Conservation (phyloP, 306 rosid genomes). For the Ceratonia siliqua region DNA sequence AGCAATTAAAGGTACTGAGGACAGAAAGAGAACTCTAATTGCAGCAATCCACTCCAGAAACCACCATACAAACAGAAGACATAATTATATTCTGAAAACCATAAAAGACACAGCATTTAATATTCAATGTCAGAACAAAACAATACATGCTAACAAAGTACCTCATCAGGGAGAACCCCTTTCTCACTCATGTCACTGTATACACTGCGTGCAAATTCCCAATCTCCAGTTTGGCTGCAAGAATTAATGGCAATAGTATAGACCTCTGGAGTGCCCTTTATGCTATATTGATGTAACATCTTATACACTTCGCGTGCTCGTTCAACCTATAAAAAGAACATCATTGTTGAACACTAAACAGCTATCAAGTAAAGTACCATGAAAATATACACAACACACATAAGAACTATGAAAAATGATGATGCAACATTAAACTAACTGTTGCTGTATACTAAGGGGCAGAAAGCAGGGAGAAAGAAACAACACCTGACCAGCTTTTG, state of each 20-base stretch:
- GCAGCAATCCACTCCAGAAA: constrained; percentile 31
- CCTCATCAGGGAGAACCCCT: constrained; percentile 91
- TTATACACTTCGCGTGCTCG: constrained; percentile 80
- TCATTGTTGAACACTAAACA: constrained; percentile 14
- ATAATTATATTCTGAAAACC: constrained; percentile 17
- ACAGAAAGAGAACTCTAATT: constrained; percentile 22
- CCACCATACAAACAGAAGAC: constrained; percentile 20
- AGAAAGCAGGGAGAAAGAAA: constrained; percentile 18
- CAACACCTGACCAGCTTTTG: constrained; percentile 87
- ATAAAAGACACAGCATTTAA: constrained; percentile 9
- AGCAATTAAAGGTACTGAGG: constrained; percentile 29
- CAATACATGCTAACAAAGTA: constrained; percentile 29
- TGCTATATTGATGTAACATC: constrained; percentile 66
- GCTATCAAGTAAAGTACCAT: constrained; percentile 24
- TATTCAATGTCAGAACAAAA: not conserved
- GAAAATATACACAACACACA: constrained; percentile 7
- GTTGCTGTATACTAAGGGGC: not conserved
- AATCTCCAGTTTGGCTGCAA: constrained; percentile 86
- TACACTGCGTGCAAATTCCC: constrained; percentile 77
- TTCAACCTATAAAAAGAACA: constrained; percentile 60
- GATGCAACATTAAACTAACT: constrained; percentile 1
- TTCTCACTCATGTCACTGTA: constrained; percentile 75
- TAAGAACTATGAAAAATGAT: constrained; percentile 17
- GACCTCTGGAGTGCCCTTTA: constrained; percentile 91
- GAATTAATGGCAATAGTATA: constrained; percentile 91